Percentiles rank a stretch among this genome's conserved stretches.
These are phyloP conservation scores for Chlamydomonas sp. DNA, from an alignment of 139 green algal genomes.

Conservation along the genomic window DNA sequence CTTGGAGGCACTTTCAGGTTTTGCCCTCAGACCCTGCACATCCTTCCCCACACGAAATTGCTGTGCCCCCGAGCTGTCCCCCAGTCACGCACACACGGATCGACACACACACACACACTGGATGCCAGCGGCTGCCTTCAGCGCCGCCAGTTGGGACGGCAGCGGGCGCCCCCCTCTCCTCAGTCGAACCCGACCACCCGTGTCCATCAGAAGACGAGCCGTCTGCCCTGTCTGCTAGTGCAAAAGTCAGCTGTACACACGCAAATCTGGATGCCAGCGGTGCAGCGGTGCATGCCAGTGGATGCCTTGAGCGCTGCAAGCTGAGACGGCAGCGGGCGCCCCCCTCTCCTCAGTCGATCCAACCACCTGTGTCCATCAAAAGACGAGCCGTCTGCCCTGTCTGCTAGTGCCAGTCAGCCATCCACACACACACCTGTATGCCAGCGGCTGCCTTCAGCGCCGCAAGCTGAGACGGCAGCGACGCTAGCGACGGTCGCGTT, in stretches of 20 bases:
- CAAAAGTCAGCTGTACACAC: not conserved
- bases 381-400: not conserved
- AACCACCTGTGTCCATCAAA: too few species aligned
- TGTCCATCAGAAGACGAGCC: too few species aligned
- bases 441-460: slow-evolving; percentile 32
- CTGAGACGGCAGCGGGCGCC: slow-evolving; percentile 33
- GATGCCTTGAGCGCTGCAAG: slow-evolving; percentile 39
- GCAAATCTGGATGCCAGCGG: not conserved
- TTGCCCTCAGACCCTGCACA: too few species aligned
- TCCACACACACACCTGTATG: not conserved
- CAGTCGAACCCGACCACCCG: too few species aligned
- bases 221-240: not conserved
- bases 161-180: too few species aligned
- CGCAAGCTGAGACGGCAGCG: slow-evolving; percentile 35
- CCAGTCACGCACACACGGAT: too few species aligned
- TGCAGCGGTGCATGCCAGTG: too few species aligned
- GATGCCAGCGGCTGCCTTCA: slow-evolving; percentile 32
- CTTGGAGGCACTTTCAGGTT: too few species aligned
- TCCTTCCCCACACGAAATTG: too few species aligned
- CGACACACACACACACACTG: not conserved
- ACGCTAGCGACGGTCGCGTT: slow-evolving; percentile 14
- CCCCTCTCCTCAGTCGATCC: too few species aligned
- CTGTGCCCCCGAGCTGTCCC: too few species aligned
- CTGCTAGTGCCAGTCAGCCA: not conserved
- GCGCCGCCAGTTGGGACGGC: slow-evolving; percentile 26